These are phyloP conservation scores for Sporothrix pallida DNA, from an alignment of 2,329 filamentous ascomycete genomes.

Conservation along the genomic window DNA sequence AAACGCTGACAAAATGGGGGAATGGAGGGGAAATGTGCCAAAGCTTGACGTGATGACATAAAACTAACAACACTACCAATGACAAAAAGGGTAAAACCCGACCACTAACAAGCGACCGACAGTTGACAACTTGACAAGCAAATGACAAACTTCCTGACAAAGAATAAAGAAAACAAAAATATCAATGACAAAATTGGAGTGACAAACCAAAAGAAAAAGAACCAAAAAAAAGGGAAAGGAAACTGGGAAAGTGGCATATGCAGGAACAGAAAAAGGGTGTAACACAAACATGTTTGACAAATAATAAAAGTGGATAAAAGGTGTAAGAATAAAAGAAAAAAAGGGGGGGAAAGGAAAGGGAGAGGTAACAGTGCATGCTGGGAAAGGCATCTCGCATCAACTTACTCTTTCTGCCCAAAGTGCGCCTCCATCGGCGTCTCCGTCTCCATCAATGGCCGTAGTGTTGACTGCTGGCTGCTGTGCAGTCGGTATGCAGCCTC, in stretches of 20 bases:
- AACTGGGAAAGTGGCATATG: background rate
- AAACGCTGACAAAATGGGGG: constrained; percentile 6
- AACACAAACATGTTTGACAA: background rate
- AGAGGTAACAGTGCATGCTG: background rate
- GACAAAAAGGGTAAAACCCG: background rate
- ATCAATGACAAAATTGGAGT: background rate
- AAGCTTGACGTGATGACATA: background rate
- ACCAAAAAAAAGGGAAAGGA: too few relatives aligned
- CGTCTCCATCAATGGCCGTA: constrained; percentile 3
- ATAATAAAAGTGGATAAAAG: background rate
- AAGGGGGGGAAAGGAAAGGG: background rate
- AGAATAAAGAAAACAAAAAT: constrained; percentile 5
- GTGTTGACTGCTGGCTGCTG: background rate
- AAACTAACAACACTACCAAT: background rate
- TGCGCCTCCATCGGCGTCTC: constrained; percentile 6
- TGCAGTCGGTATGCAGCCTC: constrained; percentile 6
- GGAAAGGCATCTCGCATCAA: background rate
- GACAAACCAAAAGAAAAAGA: too few relatives aligned
- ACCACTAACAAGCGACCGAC: background rate
- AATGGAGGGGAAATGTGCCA: background rate
- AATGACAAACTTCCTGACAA: background rate
- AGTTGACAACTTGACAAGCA: background rate
- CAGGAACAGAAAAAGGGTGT: background rate
- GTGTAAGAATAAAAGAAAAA: background rate
- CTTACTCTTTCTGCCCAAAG: constrained; percentile 25